Base-by-base conservation (phyloP, 495 filamentous ascomycete genomes). In the Aspergillus nidulans region DNA sequence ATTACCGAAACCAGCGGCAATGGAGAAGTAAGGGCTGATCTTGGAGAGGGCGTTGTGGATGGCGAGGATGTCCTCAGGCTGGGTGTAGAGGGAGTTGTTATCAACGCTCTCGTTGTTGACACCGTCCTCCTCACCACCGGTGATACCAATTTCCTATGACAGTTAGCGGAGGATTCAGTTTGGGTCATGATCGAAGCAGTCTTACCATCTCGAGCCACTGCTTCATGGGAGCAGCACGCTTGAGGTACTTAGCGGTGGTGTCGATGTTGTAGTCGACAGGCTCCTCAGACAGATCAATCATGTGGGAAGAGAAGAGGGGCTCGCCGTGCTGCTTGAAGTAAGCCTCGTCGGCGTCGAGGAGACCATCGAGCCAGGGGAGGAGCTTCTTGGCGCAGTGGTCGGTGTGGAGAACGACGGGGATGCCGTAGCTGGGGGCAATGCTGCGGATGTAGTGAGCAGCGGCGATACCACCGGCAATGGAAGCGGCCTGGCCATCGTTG, bases 161-260 rank as follows among this genome's bases (percentile, higher is more conserved):
- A n/a, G 40, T 46, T 9, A 47, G 48, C 19, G 1, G 5, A n/a
- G 4, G 19, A 13, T n/a, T 19, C 0, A 36, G 16, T 34, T 46
- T 38, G 8, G 24, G 38, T 18, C 23, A 12, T 13, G 41, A 44
- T 19, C 40, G 12, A 23, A 15, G 25, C 32, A 21, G 25, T 6
- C 80, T 63, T 72, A 92, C 89, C 94, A 97, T 99, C 81, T 99
- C 94, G 51, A 99, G 82, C 89, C 90, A 99, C 72, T 97, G 90
- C 79, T 95, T 96, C 90, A 96, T 88, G 52, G 91, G 90, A 36
- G 89, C 88, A 58, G 85, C 88, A 58, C 92, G 85, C 83, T 95
- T 86, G 34, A 96, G 80, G 80, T 97, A 96, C 66, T 85, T 82
- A 66, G 86, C 87, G 54, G 91, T 96, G 63, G 90, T 96, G 57